Conservation (phyloP, 1,284 basidiomycete genomes). For the Boletus sp. region DNA sequence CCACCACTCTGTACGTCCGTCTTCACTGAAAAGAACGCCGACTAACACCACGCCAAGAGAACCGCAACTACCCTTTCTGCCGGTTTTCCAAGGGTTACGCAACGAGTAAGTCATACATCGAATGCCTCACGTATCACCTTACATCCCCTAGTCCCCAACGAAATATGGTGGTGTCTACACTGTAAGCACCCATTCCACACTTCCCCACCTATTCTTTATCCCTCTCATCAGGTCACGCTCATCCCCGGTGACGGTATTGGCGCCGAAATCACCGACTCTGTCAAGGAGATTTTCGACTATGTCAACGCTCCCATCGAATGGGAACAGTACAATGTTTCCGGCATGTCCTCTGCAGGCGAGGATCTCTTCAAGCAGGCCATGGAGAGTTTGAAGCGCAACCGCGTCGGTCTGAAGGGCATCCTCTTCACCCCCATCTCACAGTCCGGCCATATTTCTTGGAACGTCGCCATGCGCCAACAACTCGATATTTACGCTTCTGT, state of each 20-base stretch:
- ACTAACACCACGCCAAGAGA: slow-evolving; percentile 43
- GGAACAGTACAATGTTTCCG: slow-evolving; percentile 98
- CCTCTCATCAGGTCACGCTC: slow-evolving; percentile 68
- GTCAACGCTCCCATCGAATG: slow-evolving; percentile 99
- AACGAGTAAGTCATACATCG: slow-evolving; percentile 48
- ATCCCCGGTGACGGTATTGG: slow-evolving; percentile 98
- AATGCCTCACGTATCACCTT: slow-evolving; percentile 3
- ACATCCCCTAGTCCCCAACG: slow-evolving; percentile 63
- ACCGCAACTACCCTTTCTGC: slow-evolving; percentile 78
- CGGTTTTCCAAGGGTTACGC: slow-evolving; percentile 71
- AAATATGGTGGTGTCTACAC: slow-evolving; percentile 96
- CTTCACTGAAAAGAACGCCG: neutral
- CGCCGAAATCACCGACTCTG: slow-evolving; percentile 94
- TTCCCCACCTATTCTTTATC: slow-evolving; percentile 21
- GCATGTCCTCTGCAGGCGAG: slow-evolving; percentile 92
- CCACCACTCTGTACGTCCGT: slow-evolving; percentile 47
- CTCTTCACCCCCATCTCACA: slow-evolving; percentile 98
- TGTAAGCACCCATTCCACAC: slow-evolving; percentile 44
- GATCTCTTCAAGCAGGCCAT: slow-evolving; percentile 96
- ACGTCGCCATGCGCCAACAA: slow-evolving; percentile 99
- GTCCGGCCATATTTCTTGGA: slow-evolving; percentile 98
- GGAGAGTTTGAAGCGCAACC: slow-evolving; percentile 95
- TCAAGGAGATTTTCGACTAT: slow-evolving; percentile 98
- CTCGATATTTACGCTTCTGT: slow-evolving; percentile 99
- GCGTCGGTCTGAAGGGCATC: slow-evolving; percentile 98